Evolutionary conservation across 345 rosid genomes (phyloP).

Genomic region (Noccaea caerulescens): DNA sequence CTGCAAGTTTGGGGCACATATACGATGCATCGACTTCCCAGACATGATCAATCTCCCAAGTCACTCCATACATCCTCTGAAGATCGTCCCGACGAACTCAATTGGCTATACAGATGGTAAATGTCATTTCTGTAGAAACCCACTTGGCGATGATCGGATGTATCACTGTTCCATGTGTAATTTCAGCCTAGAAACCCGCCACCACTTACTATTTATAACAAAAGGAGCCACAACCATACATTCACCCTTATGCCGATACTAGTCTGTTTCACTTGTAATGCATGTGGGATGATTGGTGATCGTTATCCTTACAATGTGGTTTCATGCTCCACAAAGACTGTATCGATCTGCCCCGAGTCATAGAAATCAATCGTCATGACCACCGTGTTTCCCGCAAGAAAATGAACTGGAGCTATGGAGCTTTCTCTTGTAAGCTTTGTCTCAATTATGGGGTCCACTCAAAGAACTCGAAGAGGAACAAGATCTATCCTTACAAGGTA

Average conservation of each 20-base stretch:
- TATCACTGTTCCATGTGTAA: neutral
- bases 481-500: neutral
- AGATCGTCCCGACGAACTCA: no score
- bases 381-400: neutral
- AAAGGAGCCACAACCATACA: neutral
- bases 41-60: no score
- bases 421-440: neutral
- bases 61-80: no score
- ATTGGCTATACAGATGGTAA: no score
- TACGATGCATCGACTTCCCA: no score
- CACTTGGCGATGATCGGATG: no score
- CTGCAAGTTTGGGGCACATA: no score
- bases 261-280: neutral
- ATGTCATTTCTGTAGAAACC: no score
- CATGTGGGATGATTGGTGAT: neutral
- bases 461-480: neutral
- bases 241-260: neutral
- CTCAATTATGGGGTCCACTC: neutral
- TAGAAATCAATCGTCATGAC: constrained; percentile 1
- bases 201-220: neutral
- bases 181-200: neutral
- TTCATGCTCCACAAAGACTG: neutral
- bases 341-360: neutral
- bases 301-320: neutral
- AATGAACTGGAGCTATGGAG: neutral